Evolutionary conservation across 345 rosid genomes (phyloP).

Genomic region (Turnera subulata): DNA sequence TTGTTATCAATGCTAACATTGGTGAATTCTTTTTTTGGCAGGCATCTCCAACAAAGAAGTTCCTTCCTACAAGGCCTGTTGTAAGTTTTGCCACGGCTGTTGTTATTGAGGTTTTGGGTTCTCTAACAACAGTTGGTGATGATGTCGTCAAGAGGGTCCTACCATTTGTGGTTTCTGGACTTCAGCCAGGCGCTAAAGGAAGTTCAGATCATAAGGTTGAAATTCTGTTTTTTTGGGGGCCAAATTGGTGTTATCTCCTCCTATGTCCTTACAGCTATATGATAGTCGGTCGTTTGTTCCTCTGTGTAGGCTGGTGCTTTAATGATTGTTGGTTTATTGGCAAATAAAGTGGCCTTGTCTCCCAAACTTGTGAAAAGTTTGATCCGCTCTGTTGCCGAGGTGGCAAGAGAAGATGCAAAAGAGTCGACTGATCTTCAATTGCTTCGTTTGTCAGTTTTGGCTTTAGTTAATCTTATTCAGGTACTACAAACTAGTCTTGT

Average conservation of each 20-base stretch:
- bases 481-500: slow-evolving; percentile 28
- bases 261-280: no score
- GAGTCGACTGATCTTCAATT: slow-evolving; percentile 62
- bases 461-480: slow-evolving; percentile 81
- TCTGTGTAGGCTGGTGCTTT: slow-evolving; percentile 77
- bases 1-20: slow-evolving; percentile 8
- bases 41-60: slow-evolving; percentile 73
- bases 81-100: slow-evolving; percentile 82
- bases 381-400: slow-evolving; percentile 62
- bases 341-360: slow-evolving; percentile 59
- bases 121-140: slow-evolving; percentile 47
- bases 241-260: slow-evolving; percentile 1
- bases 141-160: slow-evolving; percentile 71
- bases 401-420: slow-evolving; percentile 56
- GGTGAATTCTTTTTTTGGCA: slow-evolving; percentile 25
- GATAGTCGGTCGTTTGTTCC: not conserved
- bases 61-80: slow-evolving; percentile 52
- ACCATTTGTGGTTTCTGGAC: slow-evolving; percentile 73
- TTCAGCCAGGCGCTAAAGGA: slow-evolving; percentile 51
- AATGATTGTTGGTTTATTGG: slow-evolving; percentile 76
- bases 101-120: slow-evolving; percentile 69
- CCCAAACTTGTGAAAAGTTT: slow-evolving; percentile 68
- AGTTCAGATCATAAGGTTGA: slow-evolving; percentile 78
- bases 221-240: no score
- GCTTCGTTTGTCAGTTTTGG: slow-evolving; percentile 64